Conservation (phyloP, 176 grass and related monocot species). For the Bothriochloa decipiens region DNA sequence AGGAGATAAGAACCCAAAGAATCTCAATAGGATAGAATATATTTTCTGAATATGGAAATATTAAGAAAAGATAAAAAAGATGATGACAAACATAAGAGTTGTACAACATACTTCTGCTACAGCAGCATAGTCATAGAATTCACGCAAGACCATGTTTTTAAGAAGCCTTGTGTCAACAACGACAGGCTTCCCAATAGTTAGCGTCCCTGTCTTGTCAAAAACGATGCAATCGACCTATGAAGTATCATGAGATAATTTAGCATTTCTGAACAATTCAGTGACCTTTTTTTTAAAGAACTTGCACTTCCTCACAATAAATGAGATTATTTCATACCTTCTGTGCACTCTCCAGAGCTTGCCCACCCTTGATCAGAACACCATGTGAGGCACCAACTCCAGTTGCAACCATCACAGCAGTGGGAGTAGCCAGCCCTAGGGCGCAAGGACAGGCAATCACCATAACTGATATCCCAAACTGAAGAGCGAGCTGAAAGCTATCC, state of each 20-base stretch:
- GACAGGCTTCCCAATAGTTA: constrained; percentile 82
- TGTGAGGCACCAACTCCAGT: constrained; percentile 95
- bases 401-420: constrained; percentile 98
- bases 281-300: neutral
- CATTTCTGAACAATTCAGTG: constrained; percentile 33
- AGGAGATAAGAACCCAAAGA: constrained; percentile 4
- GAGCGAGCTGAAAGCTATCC: constrained; percentile 95
- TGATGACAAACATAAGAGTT: neutral
- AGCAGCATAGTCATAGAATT: constrained; percentile 77
- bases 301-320: neutral
- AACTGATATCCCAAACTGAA: constrained; percentile 97
- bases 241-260: neutral
- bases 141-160: constrained; percentile 77
- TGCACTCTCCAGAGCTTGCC: constrained; percentile 89
- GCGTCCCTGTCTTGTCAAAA: constrained; percentile 95
- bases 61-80: neutral
- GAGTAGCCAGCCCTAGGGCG: constrained; percentile 86
- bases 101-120: constrained; percentile 64
- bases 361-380: constrained; percentile 93
- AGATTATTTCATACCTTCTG: constrained; percentile 62
- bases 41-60: neutral
- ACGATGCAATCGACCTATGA: constrained; percentile 83
- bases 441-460: constrained; percentile 99
- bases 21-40: constrained; percentile 1
- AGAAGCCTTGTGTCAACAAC: constrained; percentile 79